Percentiles rank a stretch among this genome's conserved stretches.
phyloP scores from a whole-genome alignment of 305 asterid genomes.

The Petunia hybrid region DNA sequence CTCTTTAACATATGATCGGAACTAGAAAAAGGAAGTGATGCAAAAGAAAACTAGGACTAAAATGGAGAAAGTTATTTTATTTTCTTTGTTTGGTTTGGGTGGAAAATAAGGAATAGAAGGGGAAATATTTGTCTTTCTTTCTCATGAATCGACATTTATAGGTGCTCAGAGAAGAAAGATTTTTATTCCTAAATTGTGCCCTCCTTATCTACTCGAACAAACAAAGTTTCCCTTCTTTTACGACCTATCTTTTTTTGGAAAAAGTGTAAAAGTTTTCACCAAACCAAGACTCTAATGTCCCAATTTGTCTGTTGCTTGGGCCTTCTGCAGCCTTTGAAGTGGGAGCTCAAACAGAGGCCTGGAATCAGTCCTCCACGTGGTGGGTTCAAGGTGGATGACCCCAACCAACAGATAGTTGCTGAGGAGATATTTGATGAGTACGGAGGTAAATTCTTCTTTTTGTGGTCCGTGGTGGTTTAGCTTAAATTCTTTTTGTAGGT shows the following conservation, averaged over 20 bases:
- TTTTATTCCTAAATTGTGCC: neutral
- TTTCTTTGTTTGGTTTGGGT: neutral
- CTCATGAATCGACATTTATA: slow-evolving; percentile 21
- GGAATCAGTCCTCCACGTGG: slow-evolving; percentile 98
- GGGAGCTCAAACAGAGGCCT: slow-evolving; percentile 96
- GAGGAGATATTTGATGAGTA: slow-evolving; percentile 97
- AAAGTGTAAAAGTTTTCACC: slow-evolving; percentile 8
- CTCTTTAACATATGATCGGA: neutral
- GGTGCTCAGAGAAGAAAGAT: neutral
- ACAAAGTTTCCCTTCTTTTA: neutral
- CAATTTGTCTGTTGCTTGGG: neutral
- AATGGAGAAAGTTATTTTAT: neutral
- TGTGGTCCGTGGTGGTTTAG: neutral
- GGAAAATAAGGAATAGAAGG: neutral
- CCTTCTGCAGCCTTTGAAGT: slow-evolving; percentile 79
- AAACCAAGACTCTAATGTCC: neutral
- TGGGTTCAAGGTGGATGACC: slow-evolving; percentile 79
- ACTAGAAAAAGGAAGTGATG: neutral
- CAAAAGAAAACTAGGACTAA: neutral
- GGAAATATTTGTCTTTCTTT: slow-evolving; percentile 1
- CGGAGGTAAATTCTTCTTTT: slow-evolving; percentile 67
- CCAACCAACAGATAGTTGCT: slow-evolving; percentile 98
- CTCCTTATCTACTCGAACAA: slow-evolving; percentile 20
- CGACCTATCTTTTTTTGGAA: neutral
- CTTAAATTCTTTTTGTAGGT: neutral